Evolutionary conservation across 2,329 filamentous ascomycete species (phyloP).

Genomic region (Arthrobotrys sphaeroides): DNA sequence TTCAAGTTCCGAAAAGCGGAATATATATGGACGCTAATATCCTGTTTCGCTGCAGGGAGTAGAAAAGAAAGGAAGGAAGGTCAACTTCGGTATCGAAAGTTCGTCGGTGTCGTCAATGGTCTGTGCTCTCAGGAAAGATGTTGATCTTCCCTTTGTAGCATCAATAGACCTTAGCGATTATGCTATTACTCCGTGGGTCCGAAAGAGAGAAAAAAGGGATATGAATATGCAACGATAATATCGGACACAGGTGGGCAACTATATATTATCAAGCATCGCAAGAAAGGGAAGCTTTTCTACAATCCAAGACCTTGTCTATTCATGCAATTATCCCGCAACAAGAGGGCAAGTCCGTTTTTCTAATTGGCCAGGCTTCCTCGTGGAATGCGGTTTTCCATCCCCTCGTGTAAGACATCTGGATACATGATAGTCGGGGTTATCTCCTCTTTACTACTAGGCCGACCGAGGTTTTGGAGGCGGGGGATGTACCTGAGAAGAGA

Average conservation of each 20-base stretch:
- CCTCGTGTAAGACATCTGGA: slow-evolving; percentile 25
- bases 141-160: slow-evolving; percentile 32
- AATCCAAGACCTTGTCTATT: slow-evolving; percentile 5
- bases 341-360: neutral
- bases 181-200: slow-evolving; percentile 16
- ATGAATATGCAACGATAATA: neutral
- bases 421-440: slow-evolving; percentile 11
- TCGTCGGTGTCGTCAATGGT: neutral
- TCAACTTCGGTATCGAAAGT: neutral
- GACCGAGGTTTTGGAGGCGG: neutral
- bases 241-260: slow-evolving; percentile 2
- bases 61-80: neutral
- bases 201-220: neutral
- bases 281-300: neutral
- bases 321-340: slow-evolving; percentile 1
- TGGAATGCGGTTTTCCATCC: neutral
- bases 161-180: slow-evolving; percentile 20
- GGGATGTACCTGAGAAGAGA: slow-evolving; percentile 7
- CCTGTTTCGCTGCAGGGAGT: too few relatives aligned
- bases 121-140: neutral
- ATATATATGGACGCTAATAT: too few relatives aligned
- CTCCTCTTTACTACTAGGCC: neutral
- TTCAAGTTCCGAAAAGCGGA: slow-evolving; percentile 6
- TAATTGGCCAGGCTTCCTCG: slow-evolving; percentile 16
- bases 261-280: slow-evolving; percentile 18